These are phyloP conservation scores for Rhizoclosmatium globosum DNA, from an alignment of 192 early-diverging fungal species.

Conservation along the genomic window DNA sequence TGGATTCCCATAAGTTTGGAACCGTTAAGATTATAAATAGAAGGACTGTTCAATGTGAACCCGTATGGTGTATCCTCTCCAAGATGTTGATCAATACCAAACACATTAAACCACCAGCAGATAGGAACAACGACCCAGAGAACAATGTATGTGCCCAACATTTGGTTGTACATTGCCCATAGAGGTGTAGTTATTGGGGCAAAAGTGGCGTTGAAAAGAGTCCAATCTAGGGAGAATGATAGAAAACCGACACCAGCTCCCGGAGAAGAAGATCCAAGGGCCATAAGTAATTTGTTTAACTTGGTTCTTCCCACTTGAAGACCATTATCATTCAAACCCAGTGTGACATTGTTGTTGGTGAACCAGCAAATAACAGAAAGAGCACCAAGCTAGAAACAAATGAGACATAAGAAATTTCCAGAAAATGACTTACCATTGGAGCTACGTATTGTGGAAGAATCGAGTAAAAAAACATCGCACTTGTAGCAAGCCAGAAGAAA, in stretches of 20 bases:
- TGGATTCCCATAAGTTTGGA: background rate
- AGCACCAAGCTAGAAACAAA: slow-evolving; percentile 9
- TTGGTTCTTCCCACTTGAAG: no score
- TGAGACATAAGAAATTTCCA: background rate
- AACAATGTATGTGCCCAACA: slow-evolving; percentile 13
- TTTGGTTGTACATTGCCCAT: slow-evolving; percentile 26
- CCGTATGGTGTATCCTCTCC: slow-evolving; percentile 7
- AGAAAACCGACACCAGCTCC: slow-evolving; percentile 20
- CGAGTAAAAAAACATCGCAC: slow-evolving; percentile 29
- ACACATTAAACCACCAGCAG: slow-evolving; percentile 41
- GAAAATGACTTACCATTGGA: background rate
- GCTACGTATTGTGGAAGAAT: slow-evolving; percentile 45
- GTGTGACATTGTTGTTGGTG: background rate
- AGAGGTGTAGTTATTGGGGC: slow-evolving; percentile 16
- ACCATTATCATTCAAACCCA: background rate
- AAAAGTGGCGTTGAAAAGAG: background rate
- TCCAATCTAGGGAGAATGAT: slow-evolving; percentile 21
- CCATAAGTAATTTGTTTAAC: background rate
- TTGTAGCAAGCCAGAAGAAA: slow-evolving; percentile 42
- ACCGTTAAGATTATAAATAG: slow-evolving; percentile 25
- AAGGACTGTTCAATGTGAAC: slow-evolving; percentile 2
- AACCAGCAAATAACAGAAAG: slow-evolving; percentile 37
- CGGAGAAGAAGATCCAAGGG: slow-evolving; percentile 13
- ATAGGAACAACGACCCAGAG: slow-evolving; percentile 38
- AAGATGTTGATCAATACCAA: slow-evolving; percentile 15